Evolutionary conservation across 441 rosid species (phyloP), one percentile per base, ranked within the genome.

Genomic region (Melastoma candidum): DNA sequence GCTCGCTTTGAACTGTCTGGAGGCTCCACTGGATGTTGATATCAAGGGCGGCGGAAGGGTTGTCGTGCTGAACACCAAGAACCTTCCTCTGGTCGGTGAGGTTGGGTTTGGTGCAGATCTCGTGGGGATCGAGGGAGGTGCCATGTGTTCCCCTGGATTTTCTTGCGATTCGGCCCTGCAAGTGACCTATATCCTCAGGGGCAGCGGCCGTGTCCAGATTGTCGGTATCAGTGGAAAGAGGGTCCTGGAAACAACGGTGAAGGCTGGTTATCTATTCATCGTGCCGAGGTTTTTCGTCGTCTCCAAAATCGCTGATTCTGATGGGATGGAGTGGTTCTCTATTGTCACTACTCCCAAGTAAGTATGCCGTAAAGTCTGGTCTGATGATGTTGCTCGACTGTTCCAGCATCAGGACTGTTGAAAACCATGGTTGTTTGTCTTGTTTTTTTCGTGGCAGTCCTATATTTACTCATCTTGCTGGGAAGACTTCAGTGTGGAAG

Each of bases 81-180:
- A 87, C 53, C 77, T 90, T 9, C 97, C 96, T 52, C 58, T 84
- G 47, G 88, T 90, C 10, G 92, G 84, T 17, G 78, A 87, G 44
- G 79, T 84, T 49, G 96, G 97, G 0, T 73, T 84, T 10, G 97
- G 97, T 22, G 96, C 96, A 49, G 97, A 90, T 68, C 92, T 90
- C 47, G 96, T 90, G 11, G 67, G 71, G 54, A 53, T 90, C 6
- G 90, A 87, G 45, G 79, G 73, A 0, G 66, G 80, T 2, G 95
- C 97, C 0, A 87, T 86, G 97, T 86, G 95, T 60, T 90, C 97
- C 12, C 97, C 95, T 46, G 95, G 95, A 0, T 86, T 85, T 54
- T 89, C 95, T 0, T 85, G 97, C 56, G 97, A 89, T 68, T 86
- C 97, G 0, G 94, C 95, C n/a, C 48, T 82, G 44, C 95, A 90